phyloP scores from a whole-genome alignment of 495 filamentous ascomycete genomes.

The Glarea lozoyensis region DNA sequence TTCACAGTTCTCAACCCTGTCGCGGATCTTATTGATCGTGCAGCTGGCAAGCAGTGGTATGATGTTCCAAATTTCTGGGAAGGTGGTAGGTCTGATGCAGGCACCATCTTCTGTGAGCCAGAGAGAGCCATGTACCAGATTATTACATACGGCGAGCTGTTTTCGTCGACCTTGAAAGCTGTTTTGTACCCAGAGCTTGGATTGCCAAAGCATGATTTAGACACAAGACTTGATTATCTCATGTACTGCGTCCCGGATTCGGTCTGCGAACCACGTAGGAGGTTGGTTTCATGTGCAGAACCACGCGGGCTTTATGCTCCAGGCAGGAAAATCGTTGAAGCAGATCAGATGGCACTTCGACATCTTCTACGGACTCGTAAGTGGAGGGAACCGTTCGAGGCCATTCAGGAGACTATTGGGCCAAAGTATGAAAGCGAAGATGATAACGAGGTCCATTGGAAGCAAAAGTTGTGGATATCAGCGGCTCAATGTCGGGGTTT shows the following conservation, averaged over 20 bases:
- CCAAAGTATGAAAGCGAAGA: too few relatives aligned
- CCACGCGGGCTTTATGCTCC: too few relatives aligned
- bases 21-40: slow-evolving; percentile 25
- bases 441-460: too few relatives aligned
- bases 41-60: slow-evolving; percentile 26
- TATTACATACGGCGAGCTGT: background rate
- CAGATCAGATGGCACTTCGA: too few relatives aligned
- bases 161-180: background rate
- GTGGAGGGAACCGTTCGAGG: too few relatives aligned
- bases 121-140: background rate
- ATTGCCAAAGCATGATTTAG: background rate
- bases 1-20: slow-evolving; percentile 29
- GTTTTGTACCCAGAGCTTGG: background rate
- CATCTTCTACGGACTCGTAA: too few relatives aligned
- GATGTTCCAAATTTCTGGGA: slow-evolving; percentile 26
- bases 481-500: too few relatives aligned
- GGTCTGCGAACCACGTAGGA: too few relatives aligned
- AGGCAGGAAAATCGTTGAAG: too few relatives aligned
- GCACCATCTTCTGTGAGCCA: slow-evolving; percentile 13
- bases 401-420: too few relatives aligned
- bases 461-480: too few relatives aligned
- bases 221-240: background rate
- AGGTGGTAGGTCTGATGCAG: slow-evolving; percentile 25
- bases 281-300: too few relatives aligned
- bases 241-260: background rate